Conservation (phyloP, 208 protist genomes). For the Herpetomonas samuelpessoai region DNA sequence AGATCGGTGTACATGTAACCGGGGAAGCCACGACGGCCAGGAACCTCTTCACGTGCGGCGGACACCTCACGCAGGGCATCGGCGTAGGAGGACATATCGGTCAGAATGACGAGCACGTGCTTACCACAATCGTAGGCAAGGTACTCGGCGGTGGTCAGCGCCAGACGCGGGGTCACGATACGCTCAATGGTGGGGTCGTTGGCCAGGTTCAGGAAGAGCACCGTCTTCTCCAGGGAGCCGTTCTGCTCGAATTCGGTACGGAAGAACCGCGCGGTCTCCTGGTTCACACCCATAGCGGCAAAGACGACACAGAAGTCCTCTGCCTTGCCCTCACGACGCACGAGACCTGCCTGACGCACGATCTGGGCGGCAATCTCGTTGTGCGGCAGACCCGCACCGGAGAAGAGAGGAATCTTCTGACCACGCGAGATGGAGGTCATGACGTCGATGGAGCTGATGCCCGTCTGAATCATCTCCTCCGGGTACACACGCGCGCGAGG, state of each 20-base stretch:
- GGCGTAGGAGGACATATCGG: constrained; percentile 99
- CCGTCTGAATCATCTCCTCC: constrained; percentile 99
- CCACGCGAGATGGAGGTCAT: constrained; percentile 99
- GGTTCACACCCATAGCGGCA: constrained; percentile 99
- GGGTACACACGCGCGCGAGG: constrained; percentile 98
- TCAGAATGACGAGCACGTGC: constrained; percentile 99
- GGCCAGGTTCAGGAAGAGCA: constrained; percentile 98
- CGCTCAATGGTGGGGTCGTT: constrained; percentile 99
- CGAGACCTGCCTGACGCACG: constrained; percentile 99
- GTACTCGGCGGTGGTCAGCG: constrained; percentile 99
- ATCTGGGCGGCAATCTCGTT: constrained; percentile 99
- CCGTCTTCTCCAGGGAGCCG: constrained; percentile 97
- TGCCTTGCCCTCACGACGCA: constrained; percentile 90
- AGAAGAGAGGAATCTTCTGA: constrained; percentile 99
- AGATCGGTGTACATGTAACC: constrained; percentile 99
- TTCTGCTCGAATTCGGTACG: constrained; percentile 99
- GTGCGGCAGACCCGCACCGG: constrained; percentile 99
- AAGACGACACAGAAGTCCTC: constrained; percentile 99
- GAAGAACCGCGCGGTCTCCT: constrained; percentile 99
- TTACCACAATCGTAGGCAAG: constrained; percentile 99
- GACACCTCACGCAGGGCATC: constrained; percentile 99
- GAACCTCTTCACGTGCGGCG: constrained; percentile 99
- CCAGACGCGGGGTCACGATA: constrained; percentile 99
- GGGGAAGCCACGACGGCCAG: constrained; percentile 99
- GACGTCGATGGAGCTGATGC: constrained; percentile 99